Evolutionary conservation across 805 yeast genomes (phyloP).

Genomic region (Priceomyces melissophilus): DNA sequence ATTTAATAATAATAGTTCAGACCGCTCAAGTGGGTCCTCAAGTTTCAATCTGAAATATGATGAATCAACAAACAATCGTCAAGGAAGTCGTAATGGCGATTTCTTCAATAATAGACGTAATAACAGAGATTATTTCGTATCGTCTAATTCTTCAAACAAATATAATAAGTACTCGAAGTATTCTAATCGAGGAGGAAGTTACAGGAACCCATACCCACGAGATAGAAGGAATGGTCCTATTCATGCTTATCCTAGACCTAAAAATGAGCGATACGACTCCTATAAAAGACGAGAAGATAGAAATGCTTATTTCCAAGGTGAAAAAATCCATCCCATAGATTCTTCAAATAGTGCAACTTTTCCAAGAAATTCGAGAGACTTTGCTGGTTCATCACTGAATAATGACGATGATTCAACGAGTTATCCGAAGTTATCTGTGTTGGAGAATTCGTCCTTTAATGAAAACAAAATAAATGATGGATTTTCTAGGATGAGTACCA

Average conservation of each 20-base stretch:
- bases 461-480: background rate
- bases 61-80: constrained; percentile 2
- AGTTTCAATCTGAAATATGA: constrained; percentile 6
- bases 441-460: background rate
- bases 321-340: constrained; percentile 2
- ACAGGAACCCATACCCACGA: constrained; percentile 3
- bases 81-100: background rate
- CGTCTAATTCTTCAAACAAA: background rate
- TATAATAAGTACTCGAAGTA: constrained; percentile 9
- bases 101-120: constrained; percentile 5
- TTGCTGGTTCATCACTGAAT: too few relatives aligned
- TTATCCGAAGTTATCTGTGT: too few relatives aligned
- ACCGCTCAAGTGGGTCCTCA: constrained; percentile 2
- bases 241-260: constrained; percentile 12
- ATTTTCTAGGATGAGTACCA: background rate
- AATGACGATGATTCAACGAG: too few relatives aligned
- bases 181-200: background rate
- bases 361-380: too few relatives aligned
- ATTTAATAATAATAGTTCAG: constrained; percentile 5
- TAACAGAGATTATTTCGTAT: constrained; percentile 9
- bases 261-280: constrained; percentile 18
- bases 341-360: constrained; percentile 1
- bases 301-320: background rate
- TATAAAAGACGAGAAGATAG: constrained; percentile 12
- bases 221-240: background rate